A percentile compares a stretch with the other conserved stretches of the same genome.
These are phyloP conservation scores for Pseudogymnoascus sp. DNA, from an alignment of 2,329 filamentous ascomycete genomes.

Conservation along the genomic window DNA sequence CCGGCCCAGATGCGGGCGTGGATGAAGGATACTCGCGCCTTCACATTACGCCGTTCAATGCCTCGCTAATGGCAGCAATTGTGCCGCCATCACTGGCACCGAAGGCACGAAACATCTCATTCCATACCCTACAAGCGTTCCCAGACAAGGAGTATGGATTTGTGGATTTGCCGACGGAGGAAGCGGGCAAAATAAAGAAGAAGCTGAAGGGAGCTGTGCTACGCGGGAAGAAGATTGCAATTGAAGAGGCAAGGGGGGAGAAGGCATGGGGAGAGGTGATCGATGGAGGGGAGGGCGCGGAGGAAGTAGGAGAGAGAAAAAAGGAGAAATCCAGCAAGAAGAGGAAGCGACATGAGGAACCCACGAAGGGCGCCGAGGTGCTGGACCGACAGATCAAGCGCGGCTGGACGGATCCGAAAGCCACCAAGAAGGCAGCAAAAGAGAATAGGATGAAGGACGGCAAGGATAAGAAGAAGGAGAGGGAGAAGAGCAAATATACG, in stretches of 20 bases:
- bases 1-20: background rate
- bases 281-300: conserved; percentile 27
- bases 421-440: conserved; percentile 41
- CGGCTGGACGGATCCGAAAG: conserved; percentile 41
- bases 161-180: conserved; percentile 68
- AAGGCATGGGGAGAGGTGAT: conserved; percentile 36
- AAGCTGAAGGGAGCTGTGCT: conserved; percentile 83
- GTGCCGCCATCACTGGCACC: conserved; percentile 59
- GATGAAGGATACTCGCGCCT: conserved; percentile 45
- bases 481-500: conserved; percentile 68
- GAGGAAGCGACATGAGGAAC: conserved; percentile 39
- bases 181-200: conserved; percentile 84
- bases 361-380: conserved; percentile 62
- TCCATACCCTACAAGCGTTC: conserved; percentile 75
- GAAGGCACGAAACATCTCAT: conserved; percentile 73
- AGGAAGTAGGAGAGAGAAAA: conserved; percentile 32
- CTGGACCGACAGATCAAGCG: conserved; percentile 37
- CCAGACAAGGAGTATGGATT: conserved; percentile 88
- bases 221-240: conserved; percentile 73
- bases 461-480: conserved; percentile 44
- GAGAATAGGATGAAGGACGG: conserved; percentile 35
- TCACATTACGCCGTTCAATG: conserved; percentile 80
- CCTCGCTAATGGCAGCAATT: conserved; percentile 62
- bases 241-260: conserved; percentile 70
- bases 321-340: conserved; percentile 37